A percentile compares a stretch with the other conserved stretches of the same genome.
These are phyloP conservation scores for Isabelozyma rhagii DNA, from an alignment of 805 yeast genomes.

Conservation along the genomic window DNA sequence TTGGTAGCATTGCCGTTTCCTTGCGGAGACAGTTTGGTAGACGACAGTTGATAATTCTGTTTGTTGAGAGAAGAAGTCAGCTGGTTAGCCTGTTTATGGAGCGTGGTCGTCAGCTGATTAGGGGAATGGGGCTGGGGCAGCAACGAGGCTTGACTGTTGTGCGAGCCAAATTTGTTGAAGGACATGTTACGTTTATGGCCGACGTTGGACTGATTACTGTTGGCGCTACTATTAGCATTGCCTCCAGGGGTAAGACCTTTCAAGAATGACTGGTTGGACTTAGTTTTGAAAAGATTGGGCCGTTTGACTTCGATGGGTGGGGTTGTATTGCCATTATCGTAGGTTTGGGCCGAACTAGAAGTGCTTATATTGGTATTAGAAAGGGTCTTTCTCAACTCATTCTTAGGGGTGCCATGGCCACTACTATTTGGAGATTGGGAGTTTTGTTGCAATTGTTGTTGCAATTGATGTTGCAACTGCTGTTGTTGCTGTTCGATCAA, in stretches of 20 bases:
- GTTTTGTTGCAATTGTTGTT: not conserved
- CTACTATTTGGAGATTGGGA: not conserved
- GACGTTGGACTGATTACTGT: not conserved
- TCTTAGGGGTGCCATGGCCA: conserved; percentile 13
- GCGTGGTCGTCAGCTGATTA: not conserved
- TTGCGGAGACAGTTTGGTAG: not conserved
- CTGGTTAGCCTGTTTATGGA: not conserved
- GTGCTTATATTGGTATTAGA: conserved; percentile 29
- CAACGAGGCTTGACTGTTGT: not conserved
- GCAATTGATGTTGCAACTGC: not conserved
- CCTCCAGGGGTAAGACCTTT: not conserved
- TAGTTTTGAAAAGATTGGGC: conserved; percentile 21
- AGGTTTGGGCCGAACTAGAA: conserved; percentile 1
- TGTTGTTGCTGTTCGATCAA: conserved; percentile 1
- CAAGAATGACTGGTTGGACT: conserved; percentile 12
- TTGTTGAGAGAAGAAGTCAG: not conserved
- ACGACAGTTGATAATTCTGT: not conserved
- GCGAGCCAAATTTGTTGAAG: conserved; percentile 5
- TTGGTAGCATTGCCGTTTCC: not conserved
- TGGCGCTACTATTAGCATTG: conserved; percentile 1
- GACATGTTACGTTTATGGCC: conserved; percentile 11
- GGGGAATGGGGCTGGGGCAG: conserved; percentile 1
- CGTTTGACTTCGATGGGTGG: conserved; percentile 10
- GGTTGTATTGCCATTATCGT: conserved; percentile 2
- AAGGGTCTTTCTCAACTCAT: conserved; percentile 7